Conservation (phyloP, 2,329 filamentous ascomycete species). For the Chaetothyriales sp. region DNA sequence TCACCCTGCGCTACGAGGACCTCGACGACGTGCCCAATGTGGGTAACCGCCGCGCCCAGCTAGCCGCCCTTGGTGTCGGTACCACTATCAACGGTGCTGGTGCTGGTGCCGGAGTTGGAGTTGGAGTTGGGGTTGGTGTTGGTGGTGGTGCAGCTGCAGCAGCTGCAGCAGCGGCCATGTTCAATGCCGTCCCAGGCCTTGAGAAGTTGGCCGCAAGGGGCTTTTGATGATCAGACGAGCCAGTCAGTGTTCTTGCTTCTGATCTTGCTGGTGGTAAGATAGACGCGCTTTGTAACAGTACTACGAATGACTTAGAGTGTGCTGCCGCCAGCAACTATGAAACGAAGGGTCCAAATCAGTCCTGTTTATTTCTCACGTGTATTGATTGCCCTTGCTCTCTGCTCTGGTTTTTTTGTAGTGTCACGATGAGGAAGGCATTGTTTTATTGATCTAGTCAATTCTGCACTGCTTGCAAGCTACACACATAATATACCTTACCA, state of each 20-base stretch:
- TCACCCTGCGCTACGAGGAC: slow-evolving; percentile 35
- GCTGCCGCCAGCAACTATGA: no score
- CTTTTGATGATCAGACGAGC: not conserved
- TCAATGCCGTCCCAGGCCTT: slow-evolving; percentile 16
- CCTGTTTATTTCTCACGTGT: no score
- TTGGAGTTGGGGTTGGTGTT: not conserved
- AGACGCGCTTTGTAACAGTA: not conserved
- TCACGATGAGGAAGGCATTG: no score
- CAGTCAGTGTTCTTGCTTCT: slow-evolving; percentile 6
- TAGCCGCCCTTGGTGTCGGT: slow-evolving; percentile 7
- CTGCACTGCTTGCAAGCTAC: no score
- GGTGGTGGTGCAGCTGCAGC: slow-evolving; percentile 10
- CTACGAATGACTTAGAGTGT: no score
- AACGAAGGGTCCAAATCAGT: no score
- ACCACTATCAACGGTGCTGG: slow-evolving; percentile 5
- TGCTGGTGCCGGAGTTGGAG: not conserved
- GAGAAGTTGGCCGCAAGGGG: slow-evolving; percentile 15
- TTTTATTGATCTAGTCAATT: no score
- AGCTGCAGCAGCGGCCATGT: slow-evolving; percentile 11
- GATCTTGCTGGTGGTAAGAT: not conserved
- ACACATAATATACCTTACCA: no score
- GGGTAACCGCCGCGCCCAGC: slow-evolving; percentile 6
- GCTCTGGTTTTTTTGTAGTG: no score
- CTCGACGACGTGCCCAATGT: slow-evolving; percentile 27
- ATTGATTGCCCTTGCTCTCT: no score